Conservation (phyloP, 23 red algal genomes). For the Pyropia haitanensis region DNA sequence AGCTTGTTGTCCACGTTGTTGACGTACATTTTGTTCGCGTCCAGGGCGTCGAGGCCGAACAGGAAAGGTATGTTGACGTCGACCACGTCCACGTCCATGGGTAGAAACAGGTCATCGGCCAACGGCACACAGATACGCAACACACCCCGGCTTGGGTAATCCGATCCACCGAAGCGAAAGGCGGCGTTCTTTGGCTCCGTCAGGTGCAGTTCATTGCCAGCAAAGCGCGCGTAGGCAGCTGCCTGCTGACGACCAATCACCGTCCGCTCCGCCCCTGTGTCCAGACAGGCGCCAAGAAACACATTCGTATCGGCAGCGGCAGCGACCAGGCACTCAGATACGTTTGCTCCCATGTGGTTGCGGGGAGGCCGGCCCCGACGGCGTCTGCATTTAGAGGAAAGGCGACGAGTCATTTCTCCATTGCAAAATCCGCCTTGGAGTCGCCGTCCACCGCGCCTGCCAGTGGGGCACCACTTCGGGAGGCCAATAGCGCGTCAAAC, state of each 20-base stretch:
- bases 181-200: too few species aligned
- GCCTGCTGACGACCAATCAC: constrained; percentile 3
- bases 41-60: too few species aligned
- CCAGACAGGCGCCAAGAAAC: background rate
- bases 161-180: too few species aligned
- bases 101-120: too few species aligned
- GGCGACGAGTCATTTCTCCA: background rate
- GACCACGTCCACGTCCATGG: too few species aligned
- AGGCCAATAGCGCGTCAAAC: background rate
- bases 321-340: background rate
- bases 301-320: background rate
- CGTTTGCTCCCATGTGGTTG: background rate
- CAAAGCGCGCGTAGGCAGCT: background rate
- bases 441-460: background rate
- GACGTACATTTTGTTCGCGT: too few species aligned
- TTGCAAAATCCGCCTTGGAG: background rate
- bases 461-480: background rate
- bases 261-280: background rate
- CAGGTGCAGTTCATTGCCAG: too few species aligned
- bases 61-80: too few species aligned
- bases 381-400: background rate
- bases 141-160: too few species aligned
- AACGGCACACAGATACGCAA: too few species aligned
- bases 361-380: background rate
- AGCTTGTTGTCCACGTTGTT: too few species aligned